phyloP scores from a whole-genome alignment of 148 eudicot species.

The Beta vulgaris region DNA sequence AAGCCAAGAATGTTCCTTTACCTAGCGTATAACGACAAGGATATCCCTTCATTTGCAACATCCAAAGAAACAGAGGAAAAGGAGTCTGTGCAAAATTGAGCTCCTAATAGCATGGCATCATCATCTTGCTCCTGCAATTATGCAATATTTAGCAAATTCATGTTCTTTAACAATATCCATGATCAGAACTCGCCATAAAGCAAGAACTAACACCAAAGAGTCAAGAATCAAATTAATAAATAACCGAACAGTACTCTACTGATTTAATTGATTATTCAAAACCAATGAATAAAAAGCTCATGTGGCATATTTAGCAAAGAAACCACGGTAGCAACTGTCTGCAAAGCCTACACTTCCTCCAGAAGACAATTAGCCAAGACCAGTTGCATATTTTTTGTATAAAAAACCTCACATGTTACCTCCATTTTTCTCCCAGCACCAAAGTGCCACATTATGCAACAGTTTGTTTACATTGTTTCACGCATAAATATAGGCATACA shows the following conservation, averaged over 20 bases:
- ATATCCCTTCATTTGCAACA: conserved; percentile 49
- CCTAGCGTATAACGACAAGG: conserved; percentile 86
- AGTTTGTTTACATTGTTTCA: neutral
- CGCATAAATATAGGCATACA: neutral
- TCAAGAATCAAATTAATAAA: neutral
- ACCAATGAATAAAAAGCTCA: neutral
- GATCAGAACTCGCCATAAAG: neutral
- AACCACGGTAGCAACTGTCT: neutral
- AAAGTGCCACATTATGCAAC: neutral
- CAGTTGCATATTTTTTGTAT: neutral
- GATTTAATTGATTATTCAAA: too few species aligned
- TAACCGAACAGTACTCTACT: neutral
- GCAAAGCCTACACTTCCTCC: neutral
- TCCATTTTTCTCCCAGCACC: neutral
- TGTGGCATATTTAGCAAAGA: neutral
- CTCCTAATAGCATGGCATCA: conserved; percentile 91
- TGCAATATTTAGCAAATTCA: neutral
- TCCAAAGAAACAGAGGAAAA: conserved; percentile 74
- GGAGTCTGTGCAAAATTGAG: conserved; percentile 88
- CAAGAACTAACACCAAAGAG: conserved; percentile 6
- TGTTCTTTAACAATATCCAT: neutral
- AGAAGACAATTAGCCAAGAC: neutral
- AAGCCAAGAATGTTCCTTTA: conserved; percentile 22
- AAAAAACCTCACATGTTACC: neutral
- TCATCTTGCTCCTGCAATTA: conserved; percentile 81